A percentile compares a stretch with the other conserved stretches of the same genome.
Evolutionary conservation across 176 grass and related monocot genomes (phyloP).

Genomic region (Aegilops tauschii): DNA sequence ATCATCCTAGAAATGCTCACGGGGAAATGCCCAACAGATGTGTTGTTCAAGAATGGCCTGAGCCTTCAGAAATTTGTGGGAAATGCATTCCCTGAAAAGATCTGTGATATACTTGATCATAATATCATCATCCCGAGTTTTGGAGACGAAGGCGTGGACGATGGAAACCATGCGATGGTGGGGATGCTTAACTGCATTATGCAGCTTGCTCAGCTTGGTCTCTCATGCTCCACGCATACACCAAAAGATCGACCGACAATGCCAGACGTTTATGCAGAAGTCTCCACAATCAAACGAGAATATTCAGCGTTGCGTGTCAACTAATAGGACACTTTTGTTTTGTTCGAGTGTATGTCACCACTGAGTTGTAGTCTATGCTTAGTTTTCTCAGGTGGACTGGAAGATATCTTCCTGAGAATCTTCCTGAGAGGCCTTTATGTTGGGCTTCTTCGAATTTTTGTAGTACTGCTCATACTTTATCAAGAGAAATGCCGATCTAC

Average conservation of each 20-base stretch:
- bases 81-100: no score
- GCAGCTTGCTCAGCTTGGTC: slow-evolving; percentile 19
- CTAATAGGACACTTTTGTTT: neutral
- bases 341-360: neutral
- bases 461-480: neutral
- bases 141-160: neutral
- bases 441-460: neutral
- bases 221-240: neutral
- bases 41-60: no score
- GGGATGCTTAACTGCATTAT: neutral
- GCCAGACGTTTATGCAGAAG: no score
- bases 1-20: no score
- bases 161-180: neutral
- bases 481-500: neutral
- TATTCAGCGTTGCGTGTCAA: neutral
- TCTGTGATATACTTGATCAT: no score
- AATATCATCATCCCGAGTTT: neutral
- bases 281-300: neutral
- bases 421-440: neutral
- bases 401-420: no score
- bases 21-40: no score
- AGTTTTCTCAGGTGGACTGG: neutral
- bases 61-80: no score
- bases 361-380: neutral
- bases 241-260: no score